These are phyloP conservation scores for Lactifluus subvellereus DNA, from an alignment of 768 basidiomycete species.

Conservation along the genomic window DNA sequence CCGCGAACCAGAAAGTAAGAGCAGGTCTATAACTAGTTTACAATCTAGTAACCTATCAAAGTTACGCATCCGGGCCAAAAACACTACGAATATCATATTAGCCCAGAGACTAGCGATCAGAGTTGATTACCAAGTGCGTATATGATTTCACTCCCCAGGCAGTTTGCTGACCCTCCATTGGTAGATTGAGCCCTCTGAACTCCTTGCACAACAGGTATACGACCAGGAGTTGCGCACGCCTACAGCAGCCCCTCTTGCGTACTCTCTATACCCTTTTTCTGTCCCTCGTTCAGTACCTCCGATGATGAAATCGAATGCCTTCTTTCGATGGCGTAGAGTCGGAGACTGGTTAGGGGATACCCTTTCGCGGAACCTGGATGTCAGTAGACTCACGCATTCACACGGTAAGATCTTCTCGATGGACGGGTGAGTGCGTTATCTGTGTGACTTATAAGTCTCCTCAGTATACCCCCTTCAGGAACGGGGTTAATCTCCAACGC, in stretches of 20 bases:
- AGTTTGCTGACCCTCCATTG: slow-evolving; percentile 12
- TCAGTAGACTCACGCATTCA: slow-evolving; percentile 37
- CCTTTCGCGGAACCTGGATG: slow-evolving; percentile 33
- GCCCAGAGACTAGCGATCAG: slow-evolving; percentile 52
- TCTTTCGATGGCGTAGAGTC: slow-evolving; percentile 58
- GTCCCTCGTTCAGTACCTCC: slow-evolving; percentile 45
- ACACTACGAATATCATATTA: slow-evolving; percentile 34
- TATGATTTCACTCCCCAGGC: not conserved
- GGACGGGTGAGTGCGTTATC: slow-evolving; percentile 32
- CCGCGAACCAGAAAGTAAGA: slow-evolving; percentile 41
- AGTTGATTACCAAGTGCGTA: slow-evolving; percentile 39
- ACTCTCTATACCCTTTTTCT: slow-evolving; percentile 66
- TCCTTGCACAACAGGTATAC: slow-evolving; percentile 9
- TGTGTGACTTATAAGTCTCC: not conserved
- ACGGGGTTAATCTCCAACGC: slow-evolving; percentile 2
- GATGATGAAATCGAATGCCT: slow-evolving; percentile 38
- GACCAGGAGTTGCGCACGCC: slow-evolving; percentile 8
- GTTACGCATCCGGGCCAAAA: slow-evolving; percentile 53
- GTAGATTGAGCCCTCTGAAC: slow-evolving; percentile 7
- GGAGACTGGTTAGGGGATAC: slow-evolving; percentile 49
- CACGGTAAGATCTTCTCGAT: slow-evolving; percentile 32
- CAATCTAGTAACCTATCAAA: slow-evolving; percentile 26
- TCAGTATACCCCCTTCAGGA: not conserved
- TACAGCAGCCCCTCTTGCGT: slow-evolving; percentile 28
- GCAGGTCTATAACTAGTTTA: slow-evolving; percentile 25